Evolutionary conservation across 2,329 filamentous ascomycete genomes (phyloP).

Genomic region (Pseudogymnoascus sp.): DNA sequence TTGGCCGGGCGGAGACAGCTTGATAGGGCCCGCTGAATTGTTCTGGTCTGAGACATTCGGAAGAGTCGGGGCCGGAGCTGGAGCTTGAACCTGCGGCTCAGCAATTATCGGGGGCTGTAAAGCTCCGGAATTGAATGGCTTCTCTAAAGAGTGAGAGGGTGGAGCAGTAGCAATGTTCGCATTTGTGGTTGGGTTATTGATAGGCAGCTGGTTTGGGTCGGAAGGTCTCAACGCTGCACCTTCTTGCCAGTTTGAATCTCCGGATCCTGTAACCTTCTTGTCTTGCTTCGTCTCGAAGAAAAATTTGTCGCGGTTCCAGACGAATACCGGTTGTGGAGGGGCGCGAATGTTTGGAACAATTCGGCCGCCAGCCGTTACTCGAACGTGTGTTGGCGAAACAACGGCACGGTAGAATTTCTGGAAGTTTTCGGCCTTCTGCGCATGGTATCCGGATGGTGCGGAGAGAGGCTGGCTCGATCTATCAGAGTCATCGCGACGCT

Average conservation of each 20-base stretch:
- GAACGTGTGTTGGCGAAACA: conserved; percentile 59
- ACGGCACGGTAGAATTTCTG: conserved; percentile 61
- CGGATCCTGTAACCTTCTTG: background rate
- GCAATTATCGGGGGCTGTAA: background rate
- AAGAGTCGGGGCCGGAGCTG: background rate
- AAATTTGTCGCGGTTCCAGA: conserved; percentile 23
- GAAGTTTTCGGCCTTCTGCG: conserved; percentile 58
- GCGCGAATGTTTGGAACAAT: conserved; percentile 58
- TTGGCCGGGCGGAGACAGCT: conserved; percentile 28
- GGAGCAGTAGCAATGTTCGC: conserved; percentile 2
- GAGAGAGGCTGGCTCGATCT: conserved; percentile 40
- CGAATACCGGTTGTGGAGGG: conserved; percentile 20
- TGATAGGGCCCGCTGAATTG: conserved; percentile 17
- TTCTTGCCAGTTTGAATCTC: background rate
- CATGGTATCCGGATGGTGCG: conserved; percentile 44
- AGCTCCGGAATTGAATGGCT: background rate
- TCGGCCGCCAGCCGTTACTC: conserved; percentile 58
- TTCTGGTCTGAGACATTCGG: background rate
- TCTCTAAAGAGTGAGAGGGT: background rate
- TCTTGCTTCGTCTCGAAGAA: conserved; percentile 18
- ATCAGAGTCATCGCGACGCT: conserved; percentile 25
- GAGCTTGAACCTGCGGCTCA: background rate
- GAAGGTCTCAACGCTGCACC: background rate
- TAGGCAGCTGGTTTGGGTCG: conserved; percentile 3
- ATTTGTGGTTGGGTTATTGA: conserved; percentile 2